phyloP scores from a whole-genome alignment of 108 stramenopile species.

The Epipyxis sp. region DNA sequence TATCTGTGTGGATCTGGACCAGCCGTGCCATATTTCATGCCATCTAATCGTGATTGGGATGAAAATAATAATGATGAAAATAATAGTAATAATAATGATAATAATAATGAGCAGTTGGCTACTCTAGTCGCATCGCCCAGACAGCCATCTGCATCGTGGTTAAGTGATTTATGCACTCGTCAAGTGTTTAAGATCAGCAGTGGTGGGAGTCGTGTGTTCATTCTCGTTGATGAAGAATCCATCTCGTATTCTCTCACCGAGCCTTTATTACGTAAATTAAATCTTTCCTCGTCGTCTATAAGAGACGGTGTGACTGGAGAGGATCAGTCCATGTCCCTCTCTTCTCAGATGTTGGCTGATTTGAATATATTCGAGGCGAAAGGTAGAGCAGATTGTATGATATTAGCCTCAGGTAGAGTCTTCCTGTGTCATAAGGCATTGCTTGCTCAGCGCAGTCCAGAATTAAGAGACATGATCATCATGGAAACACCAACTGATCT shows the following conservation, averaged over 20 bases:
- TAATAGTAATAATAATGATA: not conserved
- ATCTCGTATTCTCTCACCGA: not conserved
- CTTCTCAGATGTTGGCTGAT: not conserved
- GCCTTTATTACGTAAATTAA: not conserved
- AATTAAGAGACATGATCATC: not conserved
- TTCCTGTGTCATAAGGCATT: constrained; percentile 3
- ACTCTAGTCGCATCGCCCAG: not conserved
- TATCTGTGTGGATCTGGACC: constrained; percentile 19
- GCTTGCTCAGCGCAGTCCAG: not conserved
- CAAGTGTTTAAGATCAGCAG: not conserved
- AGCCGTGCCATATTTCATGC: not conserved
- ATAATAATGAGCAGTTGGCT: not conserved
- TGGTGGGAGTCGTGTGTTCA: not conserved
- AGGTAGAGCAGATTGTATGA: constrained; percentile 22
- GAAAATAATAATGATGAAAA: not conserved
- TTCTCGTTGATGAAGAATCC: not conserved
- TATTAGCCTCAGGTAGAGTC: not conserved
- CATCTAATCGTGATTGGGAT: not conserved
- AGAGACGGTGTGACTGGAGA: not conserved
- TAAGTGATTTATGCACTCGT: not conserved
- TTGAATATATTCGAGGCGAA: not conserved
- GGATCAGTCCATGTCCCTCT: not conserved
- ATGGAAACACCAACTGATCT: not conserved
- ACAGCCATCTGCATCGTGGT: constrained; percentile 2
- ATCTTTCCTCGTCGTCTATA: not conserved